These are phyloP conservation scores for Pleodorina starrii DNA, from an alignment of 139 green algal genomes.

Conservation along the genomic window DNA sequence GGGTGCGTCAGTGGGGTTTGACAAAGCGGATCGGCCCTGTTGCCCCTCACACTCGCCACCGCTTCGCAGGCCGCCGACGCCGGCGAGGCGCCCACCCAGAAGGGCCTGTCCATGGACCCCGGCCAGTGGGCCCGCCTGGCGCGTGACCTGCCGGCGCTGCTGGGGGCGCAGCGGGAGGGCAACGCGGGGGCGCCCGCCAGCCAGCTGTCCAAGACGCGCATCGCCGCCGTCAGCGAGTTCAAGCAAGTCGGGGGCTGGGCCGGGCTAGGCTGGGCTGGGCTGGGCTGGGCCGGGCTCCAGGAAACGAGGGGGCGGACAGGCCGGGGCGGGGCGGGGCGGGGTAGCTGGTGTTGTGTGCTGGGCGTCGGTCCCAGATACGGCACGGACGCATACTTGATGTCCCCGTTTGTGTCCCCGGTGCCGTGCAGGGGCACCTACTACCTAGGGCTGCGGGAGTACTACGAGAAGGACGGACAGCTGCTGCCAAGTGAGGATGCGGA, in stretches of 20 bases:
- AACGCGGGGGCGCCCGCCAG: background rate
- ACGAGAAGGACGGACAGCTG: conserved; percentile 73
- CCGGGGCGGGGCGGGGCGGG: too few species aligned
- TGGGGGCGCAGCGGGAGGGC: conserved; percentile 40
- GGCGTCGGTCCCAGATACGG: too few species aligned
- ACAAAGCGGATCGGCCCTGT: too few species aligned
- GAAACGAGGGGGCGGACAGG: too few species aligned
- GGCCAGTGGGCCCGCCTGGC: conserved; percentile 68
- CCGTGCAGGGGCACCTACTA: conserved; percentile 59
- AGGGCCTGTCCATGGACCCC: conserved; percentile 69
- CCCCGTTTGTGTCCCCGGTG: too few species aligned
- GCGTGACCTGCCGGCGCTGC: conserved; percentile 47
- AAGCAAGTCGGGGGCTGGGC: background rate
- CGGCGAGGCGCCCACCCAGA: conserved; percentile 70
- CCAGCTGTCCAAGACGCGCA: background rate
- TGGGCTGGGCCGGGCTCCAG: too few species aligned
- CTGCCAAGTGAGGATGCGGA: conserved; percentile 51
- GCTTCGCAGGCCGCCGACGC: too few species aligned
- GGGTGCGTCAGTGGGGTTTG: too few species aligned
- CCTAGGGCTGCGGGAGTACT: conserved; percentile 72
- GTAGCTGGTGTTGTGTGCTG: too few species aligned
- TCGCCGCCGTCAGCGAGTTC: conserved; percentile 23
- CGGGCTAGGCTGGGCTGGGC: too few species aligned
- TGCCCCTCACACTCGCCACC: too few species aligned
- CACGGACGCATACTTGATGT: too few species aligned